Evolutionary conservation across 169 alveolate species (phyloP), one percentile per base, ranked within the genome.

Genomic region (Perkinsus marinus): DNA sequence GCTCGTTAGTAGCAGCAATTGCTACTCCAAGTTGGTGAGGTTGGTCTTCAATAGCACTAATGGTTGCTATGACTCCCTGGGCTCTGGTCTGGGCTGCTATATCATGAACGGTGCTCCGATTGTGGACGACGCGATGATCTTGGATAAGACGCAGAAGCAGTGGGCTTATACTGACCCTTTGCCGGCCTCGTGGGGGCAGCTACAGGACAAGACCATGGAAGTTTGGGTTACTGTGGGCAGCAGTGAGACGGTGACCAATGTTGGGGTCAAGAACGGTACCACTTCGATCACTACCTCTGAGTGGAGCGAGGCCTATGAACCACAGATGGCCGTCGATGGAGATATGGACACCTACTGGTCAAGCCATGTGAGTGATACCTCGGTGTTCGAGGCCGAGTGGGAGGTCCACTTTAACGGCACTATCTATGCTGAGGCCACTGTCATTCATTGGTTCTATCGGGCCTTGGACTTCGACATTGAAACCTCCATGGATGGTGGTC

Each of bases 21-120:
- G 91, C 91, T 89, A 89, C 91, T 17, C 91, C 38, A 89, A 89
- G 37, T 68, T 89, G 46, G 91, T 68, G 47, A 41, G 46, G 30
- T 89, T 39, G 17, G 46, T 39, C 68, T 89, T 89, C 91, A 30
- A 38, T 38, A 68, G 39, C 68, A 39, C 39, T 0, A 34, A 22
- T 34, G 91, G 91, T 5, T 39, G 46, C 91, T 39, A 39, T 38
- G 68, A 89, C 91, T 38, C 46, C 68, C 91, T 89, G 39, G 91
- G 46, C 57, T 39, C 91, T 16, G 91, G 91, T 39, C 7, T 57
- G 22, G 79, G 79, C 79, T 57, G 79, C 22, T 30, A 57, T 30
- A 57, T 57, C 22, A 5, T 13, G 34, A 57, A 57, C 79, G 91
- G 91, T 3, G 91, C 46, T n/a, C n/a, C 39, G 3, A 37, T 89